These are phyloP conservation scores for Lepidium didymum DNA, from an alignment of 345 rosid species.

Conservation along the genomic window DNA sequence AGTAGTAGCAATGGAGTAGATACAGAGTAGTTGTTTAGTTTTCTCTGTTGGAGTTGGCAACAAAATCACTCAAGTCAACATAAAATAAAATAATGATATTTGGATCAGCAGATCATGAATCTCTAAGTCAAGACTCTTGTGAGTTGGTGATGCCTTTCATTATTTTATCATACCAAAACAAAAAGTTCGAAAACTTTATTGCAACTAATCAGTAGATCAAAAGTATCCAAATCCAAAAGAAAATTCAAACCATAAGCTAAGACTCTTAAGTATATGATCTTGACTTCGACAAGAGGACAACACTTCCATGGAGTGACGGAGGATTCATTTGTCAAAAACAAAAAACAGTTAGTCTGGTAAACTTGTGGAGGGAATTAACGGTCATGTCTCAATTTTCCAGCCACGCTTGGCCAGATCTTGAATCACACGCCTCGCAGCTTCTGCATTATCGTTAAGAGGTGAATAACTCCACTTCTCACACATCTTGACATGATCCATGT, in stretches of 20 bases:
- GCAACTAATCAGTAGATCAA: conserved; percentile 15
- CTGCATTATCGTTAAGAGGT: conserved; percentile 68
- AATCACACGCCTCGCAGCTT: conserved; percentile 63
- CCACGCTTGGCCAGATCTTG: conserved; percentile 63
- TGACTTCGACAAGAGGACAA: neutral
- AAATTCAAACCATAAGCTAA: neutral
- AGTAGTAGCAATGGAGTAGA: conserved; percentile 25
- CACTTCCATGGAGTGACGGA: neutral
- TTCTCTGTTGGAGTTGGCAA: conserved; percentile 24
- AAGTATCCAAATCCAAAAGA: neutral
- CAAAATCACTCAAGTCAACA: conserved; percentile 14
- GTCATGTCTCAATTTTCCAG: conserved; percentile 40
- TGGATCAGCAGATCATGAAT: neutral
- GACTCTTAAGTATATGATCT: neutral
- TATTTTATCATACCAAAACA: neutral
- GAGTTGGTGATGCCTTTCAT: neutral
- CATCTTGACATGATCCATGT: conserved; percentile 41
- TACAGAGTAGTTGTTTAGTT: conserved; percentile 19
- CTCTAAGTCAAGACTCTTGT: neutral
- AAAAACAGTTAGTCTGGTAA: conserved; percentile 10
- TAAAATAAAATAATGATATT: neutral
- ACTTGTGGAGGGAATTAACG: neutral
- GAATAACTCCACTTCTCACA: conserved; percentile 77
- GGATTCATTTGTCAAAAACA: neutral
- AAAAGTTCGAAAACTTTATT: neutral